Evolutionary conservation across 2,329 filamentous ascomycete species (phyloP), one percentile per base, ranked within the genome.

Genomic region (Elsinoe necatrix): DNA sequence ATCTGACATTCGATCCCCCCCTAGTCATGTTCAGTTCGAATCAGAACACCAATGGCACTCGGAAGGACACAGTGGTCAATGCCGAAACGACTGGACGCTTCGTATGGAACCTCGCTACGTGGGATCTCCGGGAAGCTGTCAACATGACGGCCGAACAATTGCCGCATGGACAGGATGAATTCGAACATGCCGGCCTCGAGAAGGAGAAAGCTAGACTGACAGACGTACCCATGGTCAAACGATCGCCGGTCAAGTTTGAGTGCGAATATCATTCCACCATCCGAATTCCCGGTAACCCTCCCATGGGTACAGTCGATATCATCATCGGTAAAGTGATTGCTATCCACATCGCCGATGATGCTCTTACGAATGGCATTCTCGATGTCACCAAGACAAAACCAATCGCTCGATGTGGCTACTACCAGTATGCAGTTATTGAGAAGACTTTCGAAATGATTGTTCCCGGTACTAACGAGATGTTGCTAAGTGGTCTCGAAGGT

Each of bases 11-110:
- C 67, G 79, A 82, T 64, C 81, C 80, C 0, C 81, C 81, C 0
- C 82, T 81, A 63, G 76, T 84, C 25, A 80, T 84, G 76, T 84
- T 84, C 73, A 72, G 71, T 31, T 75, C 77, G 2, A 83, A 84
- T 67, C 78, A 82, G 64, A 80, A 76, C 0, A 68, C 73, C 0
- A 60, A 67, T 7, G 64, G 63, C 1, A 54, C 62, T 0, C 75
- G 77, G 57, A 84, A 84, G 64, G 80, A 84, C 67, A 81, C 76
- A 0, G 78, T 80, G 29, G 66, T 70, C 62, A 84, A 84, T 65
- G 77, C 71, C 60, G 79, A 83, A 64, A 61, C 71, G 4, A 81
- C 79, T 0, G 79, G 80, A 4, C 69, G 74, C 1, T 83, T 83
- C 63, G 76, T 75, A 62, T 83, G 80, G 80, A 81, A 80, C 63